phyloP scores from a whole-genome alignment of 306 rosid species.

The Clitoria ternatea region DNA sequence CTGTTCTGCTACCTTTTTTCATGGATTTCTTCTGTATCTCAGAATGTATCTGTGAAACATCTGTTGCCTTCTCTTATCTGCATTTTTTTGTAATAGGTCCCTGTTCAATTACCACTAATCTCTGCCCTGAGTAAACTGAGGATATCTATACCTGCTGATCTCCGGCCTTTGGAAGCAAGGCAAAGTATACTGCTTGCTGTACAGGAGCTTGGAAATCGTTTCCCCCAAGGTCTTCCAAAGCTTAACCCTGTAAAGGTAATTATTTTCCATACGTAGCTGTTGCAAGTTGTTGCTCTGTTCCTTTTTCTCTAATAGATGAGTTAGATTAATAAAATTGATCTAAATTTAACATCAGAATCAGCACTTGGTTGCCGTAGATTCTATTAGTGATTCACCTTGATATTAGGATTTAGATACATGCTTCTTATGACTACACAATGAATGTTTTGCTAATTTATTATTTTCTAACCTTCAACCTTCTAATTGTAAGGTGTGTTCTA shows the following conservation, averaged over 20 bases:
- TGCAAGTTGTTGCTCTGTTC: conserved; percentile 18
- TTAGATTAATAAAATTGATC: background rate
- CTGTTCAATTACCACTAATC: conserved; percentile 83
- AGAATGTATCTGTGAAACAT: conserved; percentile 4
- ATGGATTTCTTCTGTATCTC: background rate
- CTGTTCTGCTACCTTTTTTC: background rate
- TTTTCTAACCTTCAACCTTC: background rate
- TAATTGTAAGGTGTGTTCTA: background rate
- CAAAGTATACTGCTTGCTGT: conserved; percentile 90
- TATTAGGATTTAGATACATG: background rate
- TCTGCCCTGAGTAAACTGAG: conserved; percentile 84
- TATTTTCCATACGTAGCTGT: conserved; percentile 14
- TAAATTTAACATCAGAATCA: background rate
- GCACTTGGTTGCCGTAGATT: background rate
- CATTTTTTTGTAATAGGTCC: conserved; percentile 58
- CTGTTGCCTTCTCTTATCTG: conserved; percentile 8
- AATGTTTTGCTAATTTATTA: background rate
- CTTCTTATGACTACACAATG: background rate
- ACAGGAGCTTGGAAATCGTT: conserved; percentile 83
- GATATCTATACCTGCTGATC: conserved; percentile 82
- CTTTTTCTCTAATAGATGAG: background rate
- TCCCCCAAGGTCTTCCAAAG: conserved; percentile 94
- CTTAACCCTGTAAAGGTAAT: conserved; percentile 89
- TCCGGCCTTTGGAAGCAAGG: conserved; percentile 93
- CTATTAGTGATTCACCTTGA: conserved; percentile 16